phyloP scores from a whole-genome alignment of 2,329 filamentous ascomycete genomes.

The Cordyceps javanica region DNA sequence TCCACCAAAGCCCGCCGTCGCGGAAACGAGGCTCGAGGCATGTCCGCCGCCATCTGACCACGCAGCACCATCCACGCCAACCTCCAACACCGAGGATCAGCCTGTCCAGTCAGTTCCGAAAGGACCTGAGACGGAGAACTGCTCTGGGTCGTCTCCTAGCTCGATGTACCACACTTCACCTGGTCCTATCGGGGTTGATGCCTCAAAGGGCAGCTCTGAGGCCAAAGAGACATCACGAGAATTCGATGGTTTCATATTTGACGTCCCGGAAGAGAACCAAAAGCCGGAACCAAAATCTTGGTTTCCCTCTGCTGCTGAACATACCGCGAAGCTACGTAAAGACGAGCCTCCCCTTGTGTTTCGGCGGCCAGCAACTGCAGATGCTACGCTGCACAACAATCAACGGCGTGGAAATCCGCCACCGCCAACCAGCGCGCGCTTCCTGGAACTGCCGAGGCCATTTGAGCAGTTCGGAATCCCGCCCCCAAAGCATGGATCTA shows the following conservation, averaged over 20 bases:
- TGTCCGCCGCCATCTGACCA: not conserved
- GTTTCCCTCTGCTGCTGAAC: conserved; percentile 33
- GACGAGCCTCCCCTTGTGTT: conserved; percentile 13
- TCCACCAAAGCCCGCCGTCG: conserved; percentile 10
- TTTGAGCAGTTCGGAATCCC: not conserved
- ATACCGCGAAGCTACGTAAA: conserved; percentile 22
- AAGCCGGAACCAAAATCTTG: conserved; percentile 28
- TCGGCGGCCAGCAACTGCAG: conserved; percentile 22
- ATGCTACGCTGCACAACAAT: conserved; percentile 12
- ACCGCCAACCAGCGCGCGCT: conserved; percentile 57
- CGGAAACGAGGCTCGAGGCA: not conserved
- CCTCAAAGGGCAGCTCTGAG: not conserved
- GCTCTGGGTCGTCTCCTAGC: not conserved
- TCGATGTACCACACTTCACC: not conserved
- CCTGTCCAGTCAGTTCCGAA: not conserved
- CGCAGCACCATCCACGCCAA: not conserved
- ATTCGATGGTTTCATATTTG: conserved; percentile 15
- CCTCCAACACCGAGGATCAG: not conserved
- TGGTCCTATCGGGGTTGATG: not conserved
- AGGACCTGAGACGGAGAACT: not conserved
- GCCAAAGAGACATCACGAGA: conserved; percentile 12
- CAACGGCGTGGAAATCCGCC: conserved; percentile 39
- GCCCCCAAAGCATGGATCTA: conserved; percentile 32
- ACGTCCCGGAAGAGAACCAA: conserved; percentile 16
- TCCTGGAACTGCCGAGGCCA: conserved; percentile 53